Base-by-base conservation (phyloP, 306 rosid genomes). In the Rosa multiflora region DNA sequence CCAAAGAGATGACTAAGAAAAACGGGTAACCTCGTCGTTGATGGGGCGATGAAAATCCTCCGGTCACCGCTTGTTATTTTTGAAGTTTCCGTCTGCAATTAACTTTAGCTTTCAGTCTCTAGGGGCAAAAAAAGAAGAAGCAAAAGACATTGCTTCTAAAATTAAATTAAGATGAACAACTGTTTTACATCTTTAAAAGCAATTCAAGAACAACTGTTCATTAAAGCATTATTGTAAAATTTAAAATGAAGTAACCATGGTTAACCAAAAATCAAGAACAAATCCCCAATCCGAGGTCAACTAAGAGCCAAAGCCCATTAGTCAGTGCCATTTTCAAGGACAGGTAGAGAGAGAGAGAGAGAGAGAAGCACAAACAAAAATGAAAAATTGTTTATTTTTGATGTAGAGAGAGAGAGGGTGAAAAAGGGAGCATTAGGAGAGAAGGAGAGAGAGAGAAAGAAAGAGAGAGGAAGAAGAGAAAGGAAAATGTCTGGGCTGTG, bases 401-500 rank as follows among this genome's bases (percentile, higher is more conserved):
- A 5, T 4, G 56, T 49, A 15, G 62, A 76, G 62, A 61, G 55
- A 49, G 35, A 78, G 53, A 73, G 23, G 26, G 79, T 18, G 67
- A 39, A 29, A 69, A 49, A 37, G 61, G 21, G 62, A 68, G 72
- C 75, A 63, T 66, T 59, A 67, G 51, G 39, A 55, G 39, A 46
- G 71, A 43, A 49, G 63, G 21, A n/a, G 26, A 66, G 53, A 53
- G 81, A 74, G 58, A 52, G 17, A 6, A 49, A 49, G 35, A 43
- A 49, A 26, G 70, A 80, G 20, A 58, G 40, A 32, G 29, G 62
- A 76, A 37, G 44, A 73, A n/a, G 77, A 32, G 44, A 44, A 63
- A 52, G 67, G 12, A 67, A 17, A 61, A 5, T 78, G 91, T 85
- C 88, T 76, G 83, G 84, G 49, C 37, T 70, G 78, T 85, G 89